A percentile compares a stretch with the other conserved stretches of the same genome.
These are phyloP conservation scores for Silene vulgaris DNA, from an alignment of 179 eudicot species.

Conservation along the genomic window DNA sequence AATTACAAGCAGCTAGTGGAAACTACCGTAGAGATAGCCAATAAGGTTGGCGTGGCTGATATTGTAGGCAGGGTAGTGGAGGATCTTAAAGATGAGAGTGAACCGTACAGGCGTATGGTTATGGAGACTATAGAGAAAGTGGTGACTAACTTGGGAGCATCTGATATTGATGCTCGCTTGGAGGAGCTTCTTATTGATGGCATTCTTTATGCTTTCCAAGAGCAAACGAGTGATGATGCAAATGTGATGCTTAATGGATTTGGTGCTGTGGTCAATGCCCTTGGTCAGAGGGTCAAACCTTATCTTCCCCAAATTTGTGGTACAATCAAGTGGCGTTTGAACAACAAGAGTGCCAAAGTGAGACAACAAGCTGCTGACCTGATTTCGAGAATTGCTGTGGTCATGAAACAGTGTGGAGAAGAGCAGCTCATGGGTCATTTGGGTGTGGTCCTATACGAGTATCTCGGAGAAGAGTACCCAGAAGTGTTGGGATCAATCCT, in stretches of 20 bases:
- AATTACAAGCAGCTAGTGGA: constrained; percentile 88
- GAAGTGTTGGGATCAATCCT: constrained; percentile 88
- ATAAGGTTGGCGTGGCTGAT: constrained; percentile 91
- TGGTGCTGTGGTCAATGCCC: constrained; percentile 89
- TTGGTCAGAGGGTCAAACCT: constrained; percentile 89
- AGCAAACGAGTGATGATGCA: constrained; percentile 93
- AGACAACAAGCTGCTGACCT: constrained; percentile 96
- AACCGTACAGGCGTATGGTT: constrained; percentile 94
- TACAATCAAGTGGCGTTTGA: constrained; percentile 89
- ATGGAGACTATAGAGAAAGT: constrained; percentile 97
- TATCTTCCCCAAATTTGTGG: constrained; percentile 96
- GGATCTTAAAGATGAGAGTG: constrained; percentile 95
- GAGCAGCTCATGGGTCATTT: constrained; percentile 98
- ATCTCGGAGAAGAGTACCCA: constrained; percentile 87
- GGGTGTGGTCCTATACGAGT: constrained; percentile 88
- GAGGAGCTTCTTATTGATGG: constrained; percentile 96
- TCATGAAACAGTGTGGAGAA: constrained; percentile 95
- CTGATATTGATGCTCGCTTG: constrained; percentile 80
- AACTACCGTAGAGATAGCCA: constrained; percentile 88
- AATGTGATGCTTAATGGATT: constrained; percentile 95
- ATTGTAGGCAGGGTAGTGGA: constrained; percentile 86
- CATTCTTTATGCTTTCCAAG: constrained; percentile 87
- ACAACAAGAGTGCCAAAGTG: constrained; percentile 93
- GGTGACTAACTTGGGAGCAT: constrained; percentile 80
- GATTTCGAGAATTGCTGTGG: constrained; percentile 80